Evolutionary conservation across 768 basidiomycete genomes (phyloP).

Genomic region (Trametes cubensis): DNA sequence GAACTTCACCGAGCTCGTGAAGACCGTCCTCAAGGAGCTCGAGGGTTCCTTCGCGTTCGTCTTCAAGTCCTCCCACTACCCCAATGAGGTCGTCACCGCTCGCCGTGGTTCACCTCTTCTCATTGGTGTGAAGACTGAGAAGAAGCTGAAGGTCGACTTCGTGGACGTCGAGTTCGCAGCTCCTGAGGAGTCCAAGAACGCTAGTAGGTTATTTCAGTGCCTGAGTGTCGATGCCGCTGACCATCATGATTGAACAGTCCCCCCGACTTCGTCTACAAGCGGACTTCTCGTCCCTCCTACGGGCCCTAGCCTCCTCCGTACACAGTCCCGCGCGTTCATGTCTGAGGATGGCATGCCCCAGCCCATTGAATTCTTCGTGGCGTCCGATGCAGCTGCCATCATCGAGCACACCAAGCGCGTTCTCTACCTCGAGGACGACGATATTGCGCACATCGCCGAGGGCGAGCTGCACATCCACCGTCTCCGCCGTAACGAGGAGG

Average conservation of each 20-base stretch:
- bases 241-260: slow-evolving; percentile 37
- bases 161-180: slow-evolving; percentile 96
- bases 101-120: slow-evolving; percentile 96
- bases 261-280: slow-evolving; percentile 48
- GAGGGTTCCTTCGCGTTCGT: slow-evolving; percentile 99
- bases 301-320: slow-evolving; percentile 82
- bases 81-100: slow-evolving; percentile 93
- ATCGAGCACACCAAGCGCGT: slow-evolving; percentile 99
- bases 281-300: slow-evolving; percentile 70
- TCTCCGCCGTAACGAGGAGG: slow-evolving; percentile 85
- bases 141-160: slow-evolving; percentile 99
- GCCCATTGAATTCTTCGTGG: slow-evolving; percentile 99
- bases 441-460: slow-evolving; percentile 96
- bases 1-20: slow-evolving; percentile 89
- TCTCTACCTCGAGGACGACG: slow-evolving; percentile 97
- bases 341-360: slow-evolving; percentile 98
- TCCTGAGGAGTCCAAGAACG: slow-evolving; percentile 56
- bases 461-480: slow-evolving; percentile 99
- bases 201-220: slow-evolving; percentile 39
- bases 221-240: not conserved
- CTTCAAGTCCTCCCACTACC: slow-evolving; percentile 96
- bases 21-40: slow-evolving; percentile 94
- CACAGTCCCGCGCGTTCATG: slow-evolving; percentile 97
- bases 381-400: slow-evolving; percentile 94
- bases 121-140: slow-evolving; percentile 99